phyloP scores from a whole-genome alignment of 352 stramenopile species.

The Phytophthora pini region DNA sequence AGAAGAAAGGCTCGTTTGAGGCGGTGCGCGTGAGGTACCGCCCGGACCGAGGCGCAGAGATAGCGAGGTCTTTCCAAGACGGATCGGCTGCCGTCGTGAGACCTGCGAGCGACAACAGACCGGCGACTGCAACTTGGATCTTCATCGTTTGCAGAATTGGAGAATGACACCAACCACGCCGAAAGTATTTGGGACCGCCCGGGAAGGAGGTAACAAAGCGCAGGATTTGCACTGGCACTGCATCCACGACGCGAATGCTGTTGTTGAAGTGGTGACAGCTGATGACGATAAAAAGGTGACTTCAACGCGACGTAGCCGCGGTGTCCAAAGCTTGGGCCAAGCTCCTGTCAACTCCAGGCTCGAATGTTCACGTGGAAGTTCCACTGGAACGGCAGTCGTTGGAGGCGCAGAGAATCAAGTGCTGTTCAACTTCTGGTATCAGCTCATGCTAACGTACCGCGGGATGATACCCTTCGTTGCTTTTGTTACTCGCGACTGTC shows the following conservation, averaged over 20 bases:
- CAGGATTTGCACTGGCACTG: slow-evolving; percentile 5
- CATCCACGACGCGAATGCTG: slow-evolving; percentile 2
- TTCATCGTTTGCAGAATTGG: slow-evolving; percentile 16
- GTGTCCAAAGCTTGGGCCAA: too few relatives aligned
- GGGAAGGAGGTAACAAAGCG: neutral
- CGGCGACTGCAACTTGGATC: slow-evolving; percentile 4
- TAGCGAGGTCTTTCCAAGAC: slow-evolving; percentile 24
- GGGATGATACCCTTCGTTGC: neutral
- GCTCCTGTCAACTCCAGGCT: neutral
- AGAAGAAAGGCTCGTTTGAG: slow-evolving; percentile 25
- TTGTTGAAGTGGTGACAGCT: slow-evolving; percentile 11
- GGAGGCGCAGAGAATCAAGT: neutral
- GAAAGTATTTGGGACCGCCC: too few relatives aligned
- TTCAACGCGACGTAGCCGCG: too few relatives aligned
- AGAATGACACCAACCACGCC: neutral
- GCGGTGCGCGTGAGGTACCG: slow-evolving; percentile 27
- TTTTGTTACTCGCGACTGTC: neutral
- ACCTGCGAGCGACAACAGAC: slow-evolving; percentile 3
- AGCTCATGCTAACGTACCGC: neutral
- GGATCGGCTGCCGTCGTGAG: slow-evolving; percentile 3
- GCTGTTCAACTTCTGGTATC: neutral
- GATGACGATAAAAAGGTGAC: slow-evolving; percentile 1
- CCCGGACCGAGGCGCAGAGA: slow-evolving; percentile 18
- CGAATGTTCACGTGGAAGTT: neutral
- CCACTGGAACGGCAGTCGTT: neutral